These are phyloP conservation scores for Castanea sativa DNA, from an alignment of 306 rosid genomes.

Conservation along the genomic window DNA sequence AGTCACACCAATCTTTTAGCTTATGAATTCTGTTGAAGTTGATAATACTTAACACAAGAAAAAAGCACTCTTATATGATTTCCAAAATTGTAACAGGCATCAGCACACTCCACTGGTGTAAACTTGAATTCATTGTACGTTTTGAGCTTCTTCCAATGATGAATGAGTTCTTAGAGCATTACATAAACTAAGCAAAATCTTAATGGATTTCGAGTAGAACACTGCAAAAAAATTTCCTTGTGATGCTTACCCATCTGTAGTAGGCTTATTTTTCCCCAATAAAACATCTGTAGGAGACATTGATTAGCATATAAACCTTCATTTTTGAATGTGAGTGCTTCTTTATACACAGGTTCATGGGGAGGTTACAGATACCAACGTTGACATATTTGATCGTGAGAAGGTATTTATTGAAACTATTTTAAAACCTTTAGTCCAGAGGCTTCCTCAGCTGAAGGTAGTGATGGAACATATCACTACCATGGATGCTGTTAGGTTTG, in stretches of 20 bases:
- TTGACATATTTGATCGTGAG: constrained; percentile 88
- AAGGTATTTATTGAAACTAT: constrained; percentile 79
- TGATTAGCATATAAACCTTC: background rate
- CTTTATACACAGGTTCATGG: constrained; percentile 72
- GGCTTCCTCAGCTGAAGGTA: constrained; percentile 81
- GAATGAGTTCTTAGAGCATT: background rate
- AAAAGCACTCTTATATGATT: background rate
- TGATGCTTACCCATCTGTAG: constrained; percentile 6
- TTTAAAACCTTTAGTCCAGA: constrained; percentile 62
- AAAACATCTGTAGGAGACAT: background rate
- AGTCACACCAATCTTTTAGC: background rate
- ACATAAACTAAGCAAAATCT: background rate
- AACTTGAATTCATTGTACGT: background rate
- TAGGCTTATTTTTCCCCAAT: background rate
- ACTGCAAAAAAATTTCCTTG: background rate
- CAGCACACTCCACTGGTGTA: background rate
- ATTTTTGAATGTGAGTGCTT: background rate
- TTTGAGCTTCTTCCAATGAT: background rate
- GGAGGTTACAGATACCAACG: constrained; percentile 70
- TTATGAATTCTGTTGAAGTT: background rate
- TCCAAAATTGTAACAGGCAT: background rate
- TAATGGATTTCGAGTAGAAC: background rate
- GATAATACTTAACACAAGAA: background rate
- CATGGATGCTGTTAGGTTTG: constrained; percentile 72
- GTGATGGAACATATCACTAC: constrained; percentile 98